Evolutionary conservation across 768 basidiomycete genomes (phyloP).

Genomic region (Atractiella rhizophila): DNA sequence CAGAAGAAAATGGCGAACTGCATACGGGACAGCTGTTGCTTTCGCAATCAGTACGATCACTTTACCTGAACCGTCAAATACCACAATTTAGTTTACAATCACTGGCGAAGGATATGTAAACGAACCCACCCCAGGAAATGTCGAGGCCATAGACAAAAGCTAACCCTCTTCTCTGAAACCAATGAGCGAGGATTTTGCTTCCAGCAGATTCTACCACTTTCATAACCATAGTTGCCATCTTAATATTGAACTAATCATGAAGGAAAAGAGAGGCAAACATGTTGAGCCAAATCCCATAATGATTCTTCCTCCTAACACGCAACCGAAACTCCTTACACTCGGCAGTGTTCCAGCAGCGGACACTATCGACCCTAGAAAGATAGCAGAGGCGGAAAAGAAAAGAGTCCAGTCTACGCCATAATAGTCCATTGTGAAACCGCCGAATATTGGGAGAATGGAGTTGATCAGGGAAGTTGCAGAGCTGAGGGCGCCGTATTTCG

Average conservation of each 20-base stretch:
- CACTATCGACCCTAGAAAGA: conserved; percentile 1
- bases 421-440: not conserved
- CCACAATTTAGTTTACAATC: not conserved
- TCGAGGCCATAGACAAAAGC: conserved; percentile 3
- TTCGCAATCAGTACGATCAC: not conserved
- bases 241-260: not conserved
- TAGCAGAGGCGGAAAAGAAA: not conserved
- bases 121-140: not conserved
- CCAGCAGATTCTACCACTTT: not conserved
- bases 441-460: not conserved
- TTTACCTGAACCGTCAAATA: not conserved
- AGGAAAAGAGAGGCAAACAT: not conserved
- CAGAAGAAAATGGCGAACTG: too few relatives aligned
- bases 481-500: conserved; percentile 1
- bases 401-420: conserved; percentile 2
- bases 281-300: conserved; percentile 2
- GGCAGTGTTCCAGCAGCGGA: not conserved
- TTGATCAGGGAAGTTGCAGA: conserved; percentile 4
- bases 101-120: not conserved
- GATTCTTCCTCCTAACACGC: not conserved
- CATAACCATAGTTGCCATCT: not conserved
- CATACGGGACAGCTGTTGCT: conserved; percentile 2
- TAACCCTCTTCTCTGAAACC: not conserved
- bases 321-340: not conserved
- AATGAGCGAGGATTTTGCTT: conserved; percentile 1